Percentiles rank a stretch among this genome's conserved stretches.
These are phyloP conservation scores for Rhododendron kiyosumense DNA, from an alignment of 148 eudicot species.

Conservation along the genomic window DNA sequence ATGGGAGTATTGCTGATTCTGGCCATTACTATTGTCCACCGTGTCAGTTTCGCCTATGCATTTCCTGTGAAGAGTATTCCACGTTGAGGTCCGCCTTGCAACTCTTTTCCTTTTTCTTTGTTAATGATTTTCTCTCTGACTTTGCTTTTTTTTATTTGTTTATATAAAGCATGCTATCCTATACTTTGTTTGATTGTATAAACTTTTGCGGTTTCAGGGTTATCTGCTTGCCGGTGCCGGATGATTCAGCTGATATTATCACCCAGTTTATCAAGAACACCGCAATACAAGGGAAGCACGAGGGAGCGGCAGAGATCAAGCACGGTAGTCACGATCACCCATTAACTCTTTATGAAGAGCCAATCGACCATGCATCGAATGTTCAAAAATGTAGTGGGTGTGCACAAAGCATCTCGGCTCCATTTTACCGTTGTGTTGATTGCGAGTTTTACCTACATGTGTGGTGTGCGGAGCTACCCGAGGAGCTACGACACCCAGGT, in stretches of 20 bases:
- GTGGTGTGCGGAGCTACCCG: not conserved
- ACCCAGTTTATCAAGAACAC: not conserved
- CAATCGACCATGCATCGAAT: not conserved
- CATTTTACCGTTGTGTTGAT: not conserved
- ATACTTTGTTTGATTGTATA: not conserved
- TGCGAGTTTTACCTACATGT: not conserved
- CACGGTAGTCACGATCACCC: not conserved
- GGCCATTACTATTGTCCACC: no score
- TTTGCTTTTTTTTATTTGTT: not conserved
- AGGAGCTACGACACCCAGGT: not conserved
- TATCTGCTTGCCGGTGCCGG: not conserved
- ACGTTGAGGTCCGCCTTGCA: not conserved
- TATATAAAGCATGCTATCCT: not conserved
- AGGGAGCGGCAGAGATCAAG: not conserved
- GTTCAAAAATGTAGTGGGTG: not conserved
- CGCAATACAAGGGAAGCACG: not conserved
- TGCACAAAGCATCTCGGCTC: not conserved
- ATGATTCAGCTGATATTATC: not conserved
- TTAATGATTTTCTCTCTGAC: not conserved
- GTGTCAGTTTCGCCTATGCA: no score
- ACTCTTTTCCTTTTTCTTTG: not conserved
- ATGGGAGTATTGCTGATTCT: not conserved
- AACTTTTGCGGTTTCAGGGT: not conserved
- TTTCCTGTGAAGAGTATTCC: not conserved
- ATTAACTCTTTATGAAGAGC: not conserved